Base-by-base conservation (phyloP, 2,329 filamentous ascomycete species). In the Aspergillus terreus region DNA sequence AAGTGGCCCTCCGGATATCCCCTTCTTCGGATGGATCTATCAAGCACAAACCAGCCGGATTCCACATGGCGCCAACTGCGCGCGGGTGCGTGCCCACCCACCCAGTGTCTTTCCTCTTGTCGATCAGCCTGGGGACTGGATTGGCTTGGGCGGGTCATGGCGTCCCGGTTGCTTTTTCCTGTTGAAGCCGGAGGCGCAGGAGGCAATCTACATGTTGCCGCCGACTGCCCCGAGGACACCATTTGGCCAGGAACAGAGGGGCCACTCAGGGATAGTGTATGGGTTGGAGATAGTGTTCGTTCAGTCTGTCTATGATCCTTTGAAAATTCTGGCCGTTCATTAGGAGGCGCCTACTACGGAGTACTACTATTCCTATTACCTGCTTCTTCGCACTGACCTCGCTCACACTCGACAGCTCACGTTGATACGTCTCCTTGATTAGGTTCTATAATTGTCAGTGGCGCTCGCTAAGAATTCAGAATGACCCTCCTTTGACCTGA, bases 341-440 rank as follows among this genome's bases (percentile, higher is more conserved):
- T 30, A 23, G 21, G 21, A 23, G 21, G 1, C 6, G 6, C 21
- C 4, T 23, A 23, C 21, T 23, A 23, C 21, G 2, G 2, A 23
- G 2, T 19, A 10, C 38, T 12, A 10, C 38, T 41, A 30, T 30
- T 47, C 32, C 19, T 4, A 19, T 4, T 19, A 19, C 19, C 19
- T 19, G 19, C 19, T 19, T 19, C 19, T 45, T 44, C 47, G 50
- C 53, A 53, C 51, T 50, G 51, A 55, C 53, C 59, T 56, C 52
- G 38, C 50, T 19, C 12, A 15, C 19, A 12, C n/a, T 50, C 59
- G 61, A 64, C 54, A 58, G 56, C 58, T 63, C 61, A 60, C 55
- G 59, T 57, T 61, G 64, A 67, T 63, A 62, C 56, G 63, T 67
- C 63, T 30, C 40, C 40, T 38, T 14, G 35, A 42, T 43, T 35